Base-by-base conservation (phyloP, 352 stramenopile genomes). In the Hyphochytrium catenoides region DNA sequence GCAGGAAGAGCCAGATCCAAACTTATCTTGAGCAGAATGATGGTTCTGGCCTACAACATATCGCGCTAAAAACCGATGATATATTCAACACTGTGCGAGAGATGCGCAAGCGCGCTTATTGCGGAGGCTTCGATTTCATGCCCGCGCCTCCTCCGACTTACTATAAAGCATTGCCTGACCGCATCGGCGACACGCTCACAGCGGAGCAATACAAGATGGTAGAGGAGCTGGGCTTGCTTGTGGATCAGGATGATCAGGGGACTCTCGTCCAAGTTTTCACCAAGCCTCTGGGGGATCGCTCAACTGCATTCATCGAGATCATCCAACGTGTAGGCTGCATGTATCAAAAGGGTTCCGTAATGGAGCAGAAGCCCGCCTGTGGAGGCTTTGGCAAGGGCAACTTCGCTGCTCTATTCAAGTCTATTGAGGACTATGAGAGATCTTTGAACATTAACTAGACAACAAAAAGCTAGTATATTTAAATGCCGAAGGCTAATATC, bases 21-120 rank as follows among this genome's bases (percentile, higher is more conserved):
- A 95, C 81, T 5, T 96, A 88, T 50, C 41, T 96, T 6, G 76
- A 91, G 57, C 76, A 93, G 52, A 95, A 96, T 50, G 72, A 87
- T 23, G 86, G 86, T 18, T 39, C 76, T 3, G 86, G 86, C 20
- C 56, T 96, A 26, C 86, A 96, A 62, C 83, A 95, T 62, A 79
- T 96, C 51, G 84, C 84, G n/a, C 61, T 95, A 34, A 93, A 93
- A 52, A 94, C 82, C 1, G 51, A 84, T 50, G 82, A 96, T 54
- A 95, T 96, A 43, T 93, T 96, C 51, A 47, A 66, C 16, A 94
- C 84, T 9, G 9, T 24, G n/a, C n/a, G 31, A 14, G 66, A 76
- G 40, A 82, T 82, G 64, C 61, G 59, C 34, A 64, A 72, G 52
- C 52, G 67, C 34, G 75, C 60, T 34, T 46, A 60, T 38, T 23